Evolutionary conservation across 2,329 filamentous ascomycete species (phyloP), one percentile per base, ranked within the genome.

Genomic region (Pyrenochaeta sp.): DNA sequence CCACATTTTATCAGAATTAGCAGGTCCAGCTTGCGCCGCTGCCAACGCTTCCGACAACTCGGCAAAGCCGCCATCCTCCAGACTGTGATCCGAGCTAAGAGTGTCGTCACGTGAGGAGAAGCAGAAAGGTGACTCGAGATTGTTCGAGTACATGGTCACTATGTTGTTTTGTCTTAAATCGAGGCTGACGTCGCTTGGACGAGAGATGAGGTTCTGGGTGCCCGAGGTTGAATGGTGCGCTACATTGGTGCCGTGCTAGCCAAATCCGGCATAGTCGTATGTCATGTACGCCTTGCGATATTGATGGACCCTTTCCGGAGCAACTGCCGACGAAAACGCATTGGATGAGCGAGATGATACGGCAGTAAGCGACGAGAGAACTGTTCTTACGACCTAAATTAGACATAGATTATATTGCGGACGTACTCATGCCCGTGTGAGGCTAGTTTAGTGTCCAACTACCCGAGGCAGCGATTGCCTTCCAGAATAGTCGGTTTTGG

Each of bases 201-300:
- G 7, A 37, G 40, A 45, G 36, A 44, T 42, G 58, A 51, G 50
- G 50, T 45, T 36, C 49, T 22, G 44, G 39, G 19, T 19, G 19
- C 19, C 37, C 10, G 32, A 27, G 30, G 40, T 32, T 45, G 49
- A 24, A n/a, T 34, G 7, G 39, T 40, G 24, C 44, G 48, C 56
- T 52, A 56, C 7, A 15, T 34, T 8, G 5, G 10, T 9, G 13
- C 15, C n/a, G 9, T 42, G 39, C 57, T 59, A 59, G 50, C 57
- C 27, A 1, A 37, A 56, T 45, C 9, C n/a, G 54, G 57, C n/a
- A 50, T 50, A 28, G 54, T 49, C 25, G 19, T 34, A 57, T 59
- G 57, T 59, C 57, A 59, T 57, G 32, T 48, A 40, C 57, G 57
- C 57, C 57, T 59, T 59, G 39, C 50, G 42, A 30, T 28, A 10